Evolutionary conservation across 2,329 filamentous ascomycete species (phyloP), one percentile per base, ranked within the genome.

Genomic region (Mollisiaceae sp.): DNA sequence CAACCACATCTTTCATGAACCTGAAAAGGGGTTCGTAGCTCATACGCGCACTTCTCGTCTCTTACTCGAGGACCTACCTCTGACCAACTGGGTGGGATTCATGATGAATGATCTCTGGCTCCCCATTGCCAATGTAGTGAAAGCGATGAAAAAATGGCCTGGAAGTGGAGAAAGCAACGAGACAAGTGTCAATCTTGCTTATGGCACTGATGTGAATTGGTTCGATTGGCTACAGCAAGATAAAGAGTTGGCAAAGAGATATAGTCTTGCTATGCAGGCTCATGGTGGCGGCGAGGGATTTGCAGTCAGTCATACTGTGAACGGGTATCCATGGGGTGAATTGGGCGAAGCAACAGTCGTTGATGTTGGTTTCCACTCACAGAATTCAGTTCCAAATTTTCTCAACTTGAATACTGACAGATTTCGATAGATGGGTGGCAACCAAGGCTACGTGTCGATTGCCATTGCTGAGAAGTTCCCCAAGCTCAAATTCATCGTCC

Each of bases 1-100:
- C 14, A 83, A 80, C 67, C 76, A 78, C n/a, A 78, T 88, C 61
- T 71, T 71, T 32, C 24, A 50, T 22, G 68, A 71, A 36, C 60
- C 54, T 11, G n/a, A 38, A 0, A 60, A 64, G 0, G 64, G 63
- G 0, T 41, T 62, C 2, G 59, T 70, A 18, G 64, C 63, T 27
- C 65, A 71, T 27, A 68, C 61, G 0, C 59, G 65, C 4, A 60
- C 63, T 36, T 69, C 65, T 12, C 62, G 52, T 18, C 85, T 88
- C 73, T 67, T 80, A 5, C 65, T 76, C 0, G 69, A 75, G 20
- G 72, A 77, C 52, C 68, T 68, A 6, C 62, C 68, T 9, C 66
- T 77, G 5, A 71, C 67, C 5, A 76, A 72, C 67, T 79, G 77
- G 75, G 72, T 77, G 0, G 73, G 72, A 2, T 70, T 75, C 43